Conservation (phyloP, 2,329 filamentous ascomycete species). For the Fusarium cicatricum region DNA sequence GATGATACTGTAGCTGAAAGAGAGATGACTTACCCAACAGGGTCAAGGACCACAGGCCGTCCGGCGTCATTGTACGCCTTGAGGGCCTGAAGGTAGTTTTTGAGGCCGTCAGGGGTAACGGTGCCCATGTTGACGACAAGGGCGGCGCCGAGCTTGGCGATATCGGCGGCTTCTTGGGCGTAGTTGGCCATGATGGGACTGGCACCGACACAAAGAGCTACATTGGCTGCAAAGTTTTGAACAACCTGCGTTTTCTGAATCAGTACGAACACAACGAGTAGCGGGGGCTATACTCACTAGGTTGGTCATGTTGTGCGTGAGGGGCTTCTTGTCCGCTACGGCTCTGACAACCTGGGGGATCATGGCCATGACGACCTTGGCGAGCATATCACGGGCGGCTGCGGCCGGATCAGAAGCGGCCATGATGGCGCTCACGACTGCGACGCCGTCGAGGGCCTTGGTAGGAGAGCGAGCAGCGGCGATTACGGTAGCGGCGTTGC, state of each 20-base stretch:
- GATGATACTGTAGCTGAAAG: neutral
- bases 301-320: conserved; percentile 98
- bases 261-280: neutral
- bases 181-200: conserved; percentile 96
- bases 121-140: conserved; percentile 97
- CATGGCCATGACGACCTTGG: conserved; percentile 58
- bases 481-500: conserved; percentile 77
- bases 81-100: conserved; percentile 77
- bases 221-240: conserved; percentile 93
- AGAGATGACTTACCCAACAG: conserved; percentile 72
- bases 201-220: conserved; percentile 83
- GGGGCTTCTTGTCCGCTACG: conserved; percentile 70
- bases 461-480: conserved; percentile 67
- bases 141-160: conserved; percentile 78
- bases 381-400: conserved; percentile 66
- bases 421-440: conserved; percentile 90
- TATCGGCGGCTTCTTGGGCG: conserved; percentile 80
- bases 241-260: conserved; percentile 63
- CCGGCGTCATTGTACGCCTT: conserved; percentile 81
- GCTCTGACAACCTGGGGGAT: conserved; percentile 61
- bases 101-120: conserved; percentile 76
- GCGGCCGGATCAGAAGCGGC: conserved; percentile 71
- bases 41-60: conserved; percentile 84
- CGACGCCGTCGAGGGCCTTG: conserved; percentile 80
- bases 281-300: conserved; percentile 57